Percentiles rank a stretch among this genome's conserved stretches.
Conservation (phyloP, 495 filamentous ascomycete species). For the Annulohypoxylon stygium region DNA sequence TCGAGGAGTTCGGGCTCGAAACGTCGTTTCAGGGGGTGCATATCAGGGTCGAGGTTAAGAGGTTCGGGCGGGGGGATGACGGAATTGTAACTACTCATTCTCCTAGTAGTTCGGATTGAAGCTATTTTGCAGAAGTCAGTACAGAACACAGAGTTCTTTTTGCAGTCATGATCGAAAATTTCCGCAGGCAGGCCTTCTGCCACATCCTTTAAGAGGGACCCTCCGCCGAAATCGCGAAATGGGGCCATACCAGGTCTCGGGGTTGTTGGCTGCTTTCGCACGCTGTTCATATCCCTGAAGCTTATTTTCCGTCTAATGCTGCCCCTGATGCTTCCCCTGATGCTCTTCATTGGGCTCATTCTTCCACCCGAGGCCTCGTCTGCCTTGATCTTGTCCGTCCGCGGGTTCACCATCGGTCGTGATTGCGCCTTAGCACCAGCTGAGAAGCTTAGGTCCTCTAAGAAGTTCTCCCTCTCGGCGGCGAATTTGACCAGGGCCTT, state of each 20-base stretch:
- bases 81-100: conserved; percentile 97
- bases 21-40: conserved; percentile 93
- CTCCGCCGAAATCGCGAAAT: conserved; percentile 42
- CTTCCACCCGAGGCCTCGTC: conserved; percentile 72
- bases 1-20: conserved; percentile 96
- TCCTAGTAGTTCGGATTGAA: conserved; percentile 87
- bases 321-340: conserved; percentile 68
- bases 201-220: conserved; percentile 39
- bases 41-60: conserved; percentile 86
- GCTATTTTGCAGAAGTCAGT: conserved; percentile 66
- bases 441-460: conserved; percentile 91
- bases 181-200: conserved; percentile 43
- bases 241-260: conserved; percentile 77
- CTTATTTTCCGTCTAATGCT: conserved; percentile 90
- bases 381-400: conserved; percentile 82
- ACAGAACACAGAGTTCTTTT: conserved; percentile 45
- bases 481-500: conserved; percentile 93
- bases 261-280: conserved; percentile 84
- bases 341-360: conserved; percentile 64
- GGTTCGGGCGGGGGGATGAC: conserved; percentile 95
- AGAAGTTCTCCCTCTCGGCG: conserved; percentile 89
- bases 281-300: conserved; percentile 92
- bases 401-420: conserved; percentile 77
- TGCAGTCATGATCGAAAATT: conserved; percentile 47
- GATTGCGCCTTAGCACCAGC: conserved; percentile 83